phyloP scores from a whole-genome alignment of 768 basidiomycete species.

The Dendrothele bispora region DNA sequence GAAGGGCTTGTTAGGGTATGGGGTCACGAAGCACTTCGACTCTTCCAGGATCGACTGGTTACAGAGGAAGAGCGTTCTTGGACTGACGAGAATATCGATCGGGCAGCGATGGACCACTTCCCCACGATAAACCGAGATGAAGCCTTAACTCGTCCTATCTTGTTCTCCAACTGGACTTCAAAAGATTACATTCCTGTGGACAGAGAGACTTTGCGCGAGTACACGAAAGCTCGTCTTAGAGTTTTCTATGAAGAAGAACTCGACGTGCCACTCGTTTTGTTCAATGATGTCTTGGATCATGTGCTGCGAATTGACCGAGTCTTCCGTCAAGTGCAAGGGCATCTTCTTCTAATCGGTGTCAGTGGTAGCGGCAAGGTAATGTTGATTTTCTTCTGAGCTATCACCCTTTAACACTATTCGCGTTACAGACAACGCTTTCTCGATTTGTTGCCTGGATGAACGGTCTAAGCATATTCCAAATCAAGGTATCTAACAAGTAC shows the following conservation, averaged over 20 bases:
- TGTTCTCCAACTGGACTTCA: slow-evolving; percentile 99
- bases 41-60: slow-evolving; percentile 97
- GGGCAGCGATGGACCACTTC: slow-evolving; percentile 85
- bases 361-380: slow-evolving; percentile 97
- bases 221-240: slow-evolving; percentile 92
- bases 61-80: slow-evolving; percentile 89
- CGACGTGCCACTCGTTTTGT: slow-evolving; percentile 95
- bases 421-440: slow-evolving; percentile 94
- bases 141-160: slow-evolving; percentile 83
- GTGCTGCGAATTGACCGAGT: slow-evolving; percentile 98
- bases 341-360: slow-evolving; percentile 94
- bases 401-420: slow-evolving; percentile 13
- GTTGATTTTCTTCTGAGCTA: slow-evolving; percentile 7
- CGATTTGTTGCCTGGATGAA: slow-evolving; percentile 99
- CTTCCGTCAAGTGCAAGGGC: slow-evolving; percentile 97
- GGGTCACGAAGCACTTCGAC: slow-evolving; percentile 95
- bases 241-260: slow-evolving; percentile 99
- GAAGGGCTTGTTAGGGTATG: slow-evolving; percentile 96
- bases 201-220: slow-evolving; percentile 89
- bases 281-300: slow-evolving; percentile 98
- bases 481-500: slow-evolving; percentile 99
- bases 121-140: slow-evolving; percentile 88
- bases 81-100: slow-evolving; percentile 93
- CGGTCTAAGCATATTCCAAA: slow-evolving; percentile 97
- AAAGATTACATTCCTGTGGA: slow-evolving; percentile 96